These are phyloP conservation scores for Alternaria longipes DNA, from an alignment of 2,329 filamentous ascomycete species.

Conservation along the genomic window DNA sequence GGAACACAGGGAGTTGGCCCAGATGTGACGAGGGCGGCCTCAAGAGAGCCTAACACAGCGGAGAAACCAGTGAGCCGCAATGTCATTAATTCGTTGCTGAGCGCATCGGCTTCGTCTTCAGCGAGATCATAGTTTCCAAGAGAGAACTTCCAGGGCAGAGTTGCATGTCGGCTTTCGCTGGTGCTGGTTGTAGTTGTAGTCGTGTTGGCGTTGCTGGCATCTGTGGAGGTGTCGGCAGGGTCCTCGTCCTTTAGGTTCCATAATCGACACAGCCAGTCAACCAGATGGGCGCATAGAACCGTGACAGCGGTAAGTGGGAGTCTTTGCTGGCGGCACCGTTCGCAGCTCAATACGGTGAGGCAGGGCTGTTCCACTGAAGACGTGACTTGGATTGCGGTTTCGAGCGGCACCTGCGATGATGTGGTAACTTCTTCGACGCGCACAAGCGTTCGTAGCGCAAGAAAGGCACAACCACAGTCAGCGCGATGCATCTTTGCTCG, in stretches of 20 bases:
- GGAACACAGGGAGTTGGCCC: slow-evolving; percentile 1
- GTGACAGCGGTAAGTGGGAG: slow-evolving; percentile 19
- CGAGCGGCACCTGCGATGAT: slow-evolving; percentile 18
- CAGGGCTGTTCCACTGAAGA: slow-evolving; percentile 10
- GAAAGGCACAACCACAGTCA: slow-evolving; percentile 16
- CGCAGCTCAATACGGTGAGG: slow-evolving; percentile 16
- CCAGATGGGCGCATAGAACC: slow-evolving; percentile 16
- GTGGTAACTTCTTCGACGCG: slow-evolving; percentile 18
- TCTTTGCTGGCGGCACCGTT: slow-evolving; percentile 16
- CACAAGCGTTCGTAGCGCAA: slow-evolving; percentile 15
- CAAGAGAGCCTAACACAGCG: slow-evolving; percentile 17
- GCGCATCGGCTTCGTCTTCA: slow-evolving; percentile 21
- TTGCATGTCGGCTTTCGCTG: not conserved
- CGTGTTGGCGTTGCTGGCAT: slow-evolving; percentile 4
- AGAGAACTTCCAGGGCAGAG: slow-evolving; percentile 16
- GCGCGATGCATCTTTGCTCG: slow-evolving; percentile 12
- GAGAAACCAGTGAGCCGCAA: slow-evolving; percentile 18
- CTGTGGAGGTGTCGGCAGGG: slow-evolving; percentile 5
- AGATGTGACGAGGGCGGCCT: slow-evolving; percentile 16
- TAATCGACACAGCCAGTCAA: slow-evolving; percentile 20
- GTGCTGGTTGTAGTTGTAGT: slow-evolving; percentile 1
- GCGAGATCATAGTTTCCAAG: slow-evolving; percentile 19
- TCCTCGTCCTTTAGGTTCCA: slow-evolving; percentile 14
- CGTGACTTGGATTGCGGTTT: slow-evolving; percentile 19
- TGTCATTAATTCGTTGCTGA: slow-evolving; percentile 21